Base-by-base conservation (phyloP, 1,284 basidiomycete species). In the Cryptococcus depauperatus region DNA sequence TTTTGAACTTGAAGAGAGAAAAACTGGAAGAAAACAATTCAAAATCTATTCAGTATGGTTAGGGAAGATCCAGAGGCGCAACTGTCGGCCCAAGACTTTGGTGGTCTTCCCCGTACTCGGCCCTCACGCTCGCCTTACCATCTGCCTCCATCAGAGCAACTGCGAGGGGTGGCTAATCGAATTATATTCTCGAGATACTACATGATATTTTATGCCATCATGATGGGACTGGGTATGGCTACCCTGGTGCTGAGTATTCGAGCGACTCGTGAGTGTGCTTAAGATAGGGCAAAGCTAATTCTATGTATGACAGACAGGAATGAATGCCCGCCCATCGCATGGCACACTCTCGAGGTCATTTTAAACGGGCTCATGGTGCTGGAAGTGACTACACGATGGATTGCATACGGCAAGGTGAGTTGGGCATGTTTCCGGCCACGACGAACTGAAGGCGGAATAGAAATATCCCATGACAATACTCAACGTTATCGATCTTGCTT, bases 381-480 rank as follows among this genome's bases (percentile, higher is more conserved):
- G 19, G 91, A 96, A 73, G 91, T 96, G 14, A 76, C 76, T 1
- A 84, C 91, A 42, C 80, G 91, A 23, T 84, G 93, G 66, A 74
- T 92, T 42, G 91, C 91, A 1, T 85, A 93, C 59, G 90, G 90
- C 51, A 78, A 81, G 68, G 91, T 93, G 59, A 58, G 83, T 72
- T 18, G 30, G n/a, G 34, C 16, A 14, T 30, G 8, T 41, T n/a
- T 29, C 18, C 22, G 10, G n/a, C n/a, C n/a, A n/a, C n/a, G n/a
- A 22, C 23, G 8, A n/a, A 13, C 34, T 30, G 23, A 35, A 11
- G 23, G 29, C 22, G 26, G 6, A 26, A 11, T 60, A 95, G 91
- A 86, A 91, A 87, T 95, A 95, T 73, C 93, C 90, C 82, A 84
- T 82, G 69, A 91, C 90, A 14, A 80, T 83, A 13, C 89, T 87